phyloP scores from a whole-genome alignment of 2,329 filamentous ascomycete genomes.

The Stachybotrys echinatus region DNA sequence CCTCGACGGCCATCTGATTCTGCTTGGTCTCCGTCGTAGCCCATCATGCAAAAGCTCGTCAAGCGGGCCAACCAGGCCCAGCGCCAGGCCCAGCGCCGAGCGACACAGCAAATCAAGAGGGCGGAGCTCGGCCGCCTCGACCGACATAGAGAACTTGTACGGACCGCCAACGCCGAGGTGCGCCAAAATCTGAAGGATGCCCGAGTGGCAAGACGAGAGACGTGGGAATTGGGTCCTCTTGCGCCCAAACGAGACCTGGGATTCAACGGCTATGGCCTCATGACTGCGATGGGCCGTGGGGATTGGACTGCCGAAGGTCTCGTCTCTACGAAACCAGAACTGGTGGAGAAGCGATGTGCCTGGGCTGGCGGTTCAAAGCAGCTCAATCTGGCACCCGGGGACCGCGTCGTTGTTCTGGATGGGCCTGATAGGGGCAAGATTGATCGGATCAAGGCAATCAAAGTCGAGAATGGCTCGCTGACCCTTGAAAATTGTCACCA shows the following conservation, averaged over 20 bases:
- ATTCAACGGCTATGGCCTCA: conserved; percentile 55
- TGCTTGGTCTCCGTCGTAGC: not conserved
- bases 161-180: conserved; percentile 24
- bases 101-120: conserved; percentile 30
- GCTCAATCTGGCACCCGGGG: conserved; percentile 60
- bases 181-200: conserved; percentile 31
- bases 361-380: conserved; percentile 53
- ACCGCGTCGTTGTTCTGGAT: conserved; percentile 76
- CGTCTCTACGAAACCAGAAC: conserved; percentile 21
- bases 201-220: conserved; percentile 57
- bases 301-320: conserved; percentile 27
- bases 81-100: conserved; percentile 52
- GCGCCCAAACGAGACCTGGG: conserved; percentile 73
- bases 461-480: conserved; percentile 49
- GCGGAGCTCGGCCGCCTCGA: conserved; percentile 21
- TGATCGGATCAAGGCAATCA: conserved; percentile 59
- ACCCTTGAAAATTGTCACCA: conserved; percentile 57
- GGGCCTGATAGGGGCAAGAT: conserved; percentile 82
- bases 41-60: conserved; percentile 65
- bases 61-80: conserved; percentile 62
- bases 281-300: conserved; percentile 28
- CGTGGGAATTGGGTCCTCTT: conserved; percentile 73
- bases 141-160: conserved; percentile 24
- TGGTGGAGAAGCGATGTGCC: conserved; percentile 37
- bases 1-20: not conserved